A percentile compares a stretch with the other conserved stretches of the same genome.
Conservation (phyloP, 352 stramenopile genomes). For the Thalassiosira livingstoniorum region DNA sequence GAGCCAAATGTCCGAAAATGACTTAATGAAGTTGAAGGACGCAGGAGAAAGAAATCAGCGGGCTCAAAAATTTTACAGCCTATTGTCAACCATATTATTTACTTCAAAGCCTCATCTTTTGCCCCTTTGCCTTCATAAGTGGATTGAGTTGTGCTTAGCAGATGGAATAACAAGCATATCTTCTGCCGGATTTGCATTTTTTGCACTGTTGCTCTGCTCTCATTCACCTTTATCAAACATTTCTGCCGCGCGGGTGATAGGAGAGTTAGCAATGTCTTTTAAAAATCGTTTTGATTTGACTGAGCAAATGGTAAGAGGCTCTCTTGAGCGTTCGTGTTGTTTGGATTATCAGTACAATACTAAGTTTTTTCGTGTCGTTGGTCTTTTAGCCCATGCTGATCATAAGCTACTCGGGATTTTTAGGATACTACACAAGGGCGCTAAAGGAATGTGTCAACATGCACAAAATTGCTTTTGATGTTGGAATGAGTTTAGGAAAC, state of each 20-base stretch:
- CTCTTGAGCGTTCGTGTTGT: too few species aligned
- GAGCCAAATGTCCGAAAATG: not conserved
- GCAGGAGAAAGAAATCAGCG: not conserved
- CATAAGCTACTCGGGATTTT: too few species aligned
- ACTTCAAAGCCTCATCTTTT: not conserved
- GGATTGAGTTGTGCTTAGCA: not conserved
- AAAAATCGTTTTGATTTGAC: too few species aligned
- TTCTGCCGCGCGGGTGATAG: not conserved
- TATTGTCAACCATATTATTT: not conserved
- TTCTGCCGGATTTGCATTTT: not conserved
- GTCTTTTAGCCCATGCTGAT: too few species aligned
- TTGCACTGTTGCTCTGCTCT: not conserved
- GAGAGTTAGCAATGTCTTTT: not conserved
- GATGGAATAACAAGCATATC: not conserved
- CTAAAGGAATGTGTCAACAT: too few species aligned
- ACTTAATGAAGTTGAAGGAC: constrained; percentile 2
- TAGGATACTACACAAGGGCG: too few species aligned
- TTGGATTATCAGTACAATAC: too few species aligned
- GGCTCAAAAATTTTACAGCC: not conserved
- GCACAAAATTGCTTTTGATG: too few species aligned
- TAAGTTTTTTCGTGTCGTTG: too few species aligned
- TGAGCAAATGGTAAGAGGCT: too few species aligned
- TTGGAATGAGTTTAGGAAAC: too few species aligned
- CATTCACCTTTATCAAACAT: not conserved
- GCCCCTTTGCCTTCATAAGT: not conserved